Evolutionary conservation across 2,329 filamentous ascomycete species (phyloP).

Genomic region (Colletotrichum destructivum): DNA sequence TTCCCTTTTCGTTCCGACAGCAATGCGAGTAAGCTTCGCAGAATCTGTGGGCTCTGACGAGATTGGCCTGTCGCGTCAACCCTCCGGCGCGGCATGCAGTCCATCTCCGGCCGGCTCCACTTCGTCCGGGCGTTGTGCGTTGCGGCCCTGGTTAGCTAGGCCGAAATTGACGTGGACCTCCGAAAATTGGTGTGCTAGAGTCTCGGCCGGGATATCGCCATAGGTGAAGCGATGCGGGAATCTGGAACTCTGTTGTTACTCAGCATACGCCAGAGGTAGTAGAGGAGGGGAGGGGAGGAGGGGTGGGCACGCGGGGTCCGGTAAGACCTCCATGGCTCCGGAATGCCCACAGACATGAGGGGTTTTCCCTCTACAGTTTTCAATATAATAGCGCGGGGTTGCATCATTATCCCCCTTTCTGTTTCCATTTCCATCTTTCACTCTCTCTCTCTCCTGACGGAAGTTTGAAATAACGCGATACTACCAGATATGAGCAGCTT

Average conservation of each 20-base stretch:
- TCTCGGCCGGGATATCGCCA: background rate
- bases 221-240: background rate
- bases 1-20: background rate
- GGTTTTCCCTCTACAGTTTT: too few species aligned
- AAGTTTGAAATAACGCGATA: too few species aligned
- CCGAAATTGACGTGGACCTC: background rate
- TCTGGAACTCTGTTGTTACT: background rate
- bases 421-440: too few species aligned
- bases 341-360: background rate
- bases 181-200: background rate
- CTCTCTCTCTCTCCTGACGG: background rate
- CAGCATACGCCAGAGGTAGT: background rate
- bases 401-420: too few species aligned
- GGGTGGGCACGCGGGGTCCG: background rate
- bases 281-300: too few species aligned
- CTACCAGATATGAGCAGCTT: constrained; percentile 32
- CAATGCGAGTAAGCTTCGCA: background rate
- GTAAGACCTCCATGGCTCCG: background rate
- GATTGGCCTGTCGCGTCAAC: background rate
- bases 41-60: background rate
- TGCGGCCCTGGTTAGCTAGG: too few species aligned
- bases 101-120: background rate
- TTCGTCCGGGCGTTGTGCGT: background rate
- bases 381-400: background rate
- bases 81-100: background rate